phyloP scores from a whole-genome alignment of 2,329 filamentous ascomycete genomes.

The Orbilia oligospora region DNA sequence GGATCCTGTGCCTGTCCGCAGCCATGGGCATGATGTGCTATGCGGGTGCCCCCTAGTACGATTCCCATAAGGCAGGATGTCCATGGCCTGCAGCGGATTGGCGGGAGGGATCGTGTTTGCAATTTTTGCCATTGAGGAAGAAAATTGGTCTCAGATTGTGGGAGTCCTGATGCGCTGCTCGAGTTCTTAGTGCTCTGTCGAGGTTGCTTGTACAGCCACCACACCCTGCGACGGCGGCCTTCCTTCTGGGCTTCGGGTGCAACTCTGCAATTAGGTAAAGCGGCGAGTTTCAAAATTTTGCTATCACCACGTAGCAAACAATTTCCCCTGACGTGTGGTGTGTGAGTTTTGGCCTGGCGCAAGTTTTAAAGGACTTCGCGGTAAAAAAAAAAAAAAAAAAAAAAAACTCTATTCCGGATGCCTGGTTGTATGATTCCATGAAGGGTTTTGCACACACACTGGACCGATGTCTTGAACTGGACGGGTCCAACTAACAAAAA shows the following conservation, averaged over 20 bases:
- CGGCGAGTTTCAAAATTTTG: slow-evolving; percentile 59
- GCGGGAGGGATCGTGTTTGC: slow-evolving; percentile 32
- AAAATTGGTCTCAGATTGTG: slow-evolving; percentile 42
- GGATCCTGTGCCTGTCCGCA: slow-evolving; percentile 41
- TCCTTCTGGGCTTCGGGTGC: slow-evolving; percentile 46
- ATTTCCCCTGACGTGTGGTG: slow-evolving; percentile 31
- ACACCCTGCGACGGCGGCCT: slow-evolving; percentile 30
- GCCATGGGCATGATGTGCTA: slow-evolving; percentile 19
- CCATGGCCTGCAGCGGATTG: slow-evolving; percentile 34
- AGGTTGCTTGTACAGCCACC: slow-evolving; percentile 25
- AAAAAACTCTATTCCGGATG: slow-evolving; percentile 28
- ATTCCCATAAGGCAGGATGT: slow-evolving; percentile 60
- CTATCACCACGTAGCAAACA: slow-evolving; percentile 31
- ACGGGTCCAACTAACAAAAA: slow-evolving; percentile 9
- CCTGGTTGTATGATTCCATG: slow-evolving; percentile 13
- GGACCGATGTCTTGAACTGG: slow-evolving; percentile 27
- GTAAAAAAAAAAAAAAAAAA: background rate
- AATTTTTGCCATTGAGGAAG: slow-evolving; percentile 30
- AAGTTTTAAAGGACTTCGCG: slow-evolving; percentile 25
- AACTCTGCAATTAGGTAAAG: slow-evolving; percentile 51
- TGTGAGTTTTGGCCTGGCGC: slow-evolving; percentile 43
- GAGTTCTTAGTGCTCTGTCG: no score
- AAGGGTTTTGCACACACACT: slow-evolving; percentile 16
- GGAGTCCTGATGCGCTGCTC: slow-evolving; percentile 2
- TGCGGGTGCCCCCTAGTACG: slow-evolving; percentile 42